A percentile compares a stretch with the other conserved stretches of the same genome.
phyloP scores from a whole-genome alignment of 78 protist genomes.

The Capsaspora owczarzaki region DNA sequence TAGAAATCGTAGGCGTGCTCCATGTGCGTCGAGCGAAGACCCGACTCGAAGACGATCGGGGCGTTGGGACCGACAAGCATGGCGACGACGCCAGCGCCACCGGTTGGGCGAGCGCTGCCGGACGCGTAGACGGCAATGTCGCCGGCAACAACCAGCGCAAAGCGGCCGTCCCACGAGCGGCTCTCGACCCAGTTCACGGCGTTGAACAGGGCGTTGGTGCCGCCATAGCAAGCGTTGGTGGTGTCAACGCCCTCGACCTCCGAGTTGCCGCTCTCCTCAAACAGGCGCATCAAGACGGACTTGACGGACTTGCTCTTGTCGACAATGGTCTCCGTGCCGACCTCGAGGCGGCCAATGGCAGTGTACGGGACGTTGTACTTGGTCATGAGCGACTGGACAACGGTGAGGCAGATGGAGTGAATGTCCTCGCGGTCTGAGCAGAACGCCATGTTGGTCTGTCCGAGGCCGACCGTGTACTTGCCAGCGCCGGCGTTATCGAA shows the following conservation, averaged over 20 bases:
- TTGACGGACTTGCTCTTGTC: conserved; percentile 86
- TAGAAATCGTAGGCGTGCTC: conserved; percentile 90
- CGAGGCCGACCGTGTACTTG: conserved; percentile 91
- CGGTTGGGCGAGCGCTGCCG: conserved; percentile 59
- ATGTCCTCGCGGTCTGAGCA: conserved; percentile 85
- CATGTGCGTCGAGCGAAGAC: conserved; percentile 66
- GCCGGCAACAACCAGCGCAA: conserved; percentile 77
- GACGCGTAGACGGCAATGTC: conserved; percentile 86
- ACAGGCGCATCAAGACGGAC: conserved; percentile 71
- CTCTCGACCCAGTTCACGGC: conserved; percentile 84
- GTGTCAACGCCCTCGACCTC: conserved; percentile 67
- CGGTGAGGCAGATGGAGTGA: conserved; percentile 78
- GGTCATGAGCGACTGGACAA: conserved; percentile 54
- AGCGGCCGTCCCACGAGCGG: conserved; percentile 86
- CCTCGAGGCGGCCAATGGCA: conserved; percentile 85
- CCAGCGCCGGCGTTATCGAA: conserved; percentile 69
- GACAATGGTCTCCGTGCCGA: conserved; percentile 88
- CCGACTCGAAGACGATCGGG: conserved; percentile 72
- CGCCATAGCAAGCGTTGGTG: conserved; percentile 95
- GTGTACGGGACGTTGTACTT: conserved; percentile 41
- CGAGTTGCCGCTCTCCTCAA: conserved; percentile 57
- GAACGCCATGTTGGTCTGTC: conserved; percentile 79
- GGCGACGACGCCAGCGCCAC: conserved; percentile 78
- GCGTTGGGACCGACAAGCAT: conserved; percentile 94
- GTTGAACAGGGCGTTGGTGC: conserved; percentile 87